These are phyloP conservation scores for Croton laevigatus DNA, from an alignment of 441 rosid genomes.

Conservation along the genomic window DNA sequence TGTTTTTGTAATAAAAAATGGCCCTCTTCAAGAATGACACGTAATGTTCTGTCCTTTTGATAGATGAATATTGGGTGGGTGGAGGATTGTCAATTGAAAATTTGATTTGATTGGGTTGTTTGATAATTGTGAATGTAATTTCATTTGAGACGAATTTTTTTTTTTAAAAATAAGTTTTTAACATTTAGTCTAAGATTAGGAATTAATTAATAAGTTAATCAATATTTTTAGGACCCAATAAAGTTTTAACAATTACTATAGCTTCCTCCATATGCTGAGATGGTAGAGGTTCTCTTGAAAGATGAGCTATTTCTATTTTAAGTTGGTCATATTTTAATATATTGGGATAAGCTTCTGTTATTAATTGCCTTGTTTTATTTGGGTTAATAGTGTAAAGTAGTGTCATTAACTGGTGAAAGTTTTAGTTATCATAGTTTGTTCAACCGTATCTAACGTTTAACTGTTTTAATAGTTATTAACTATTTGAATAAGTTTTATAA, in stretches of 20 bases:
- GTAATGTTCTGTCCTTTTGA: not conserved
- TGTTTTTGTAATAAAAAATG: conserved; percentile 1
- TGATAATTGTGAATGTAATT: conserved; percentile 13
- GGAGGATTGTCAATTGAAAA: conserved; percentile 3
- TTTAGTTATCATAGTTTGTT: too few relatives aligned
- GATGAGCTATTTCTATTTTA: conserved; percentile 20
- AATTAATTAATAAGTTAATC: not conserved
- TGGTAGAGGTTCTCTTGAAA: conserved; percentile 9
- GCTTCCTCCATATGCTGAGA: not conserved
- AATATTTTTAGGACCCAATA: conserved; percentile 1
- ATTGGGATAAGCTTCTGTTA: not conserved
- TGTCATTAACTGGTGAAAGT: too few relatives aligned
- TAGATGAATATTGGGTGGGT: not conserved
- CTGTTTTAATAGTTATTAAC: too few relatives aligned
- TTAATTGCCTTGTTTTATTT: too few relatives aligned
- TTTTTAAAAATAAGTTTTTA: not conserved
- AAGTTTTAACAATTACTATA: not conserved
- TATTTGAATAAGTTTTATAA: too few relatives aligned
- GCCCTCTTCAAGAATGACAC: conserved; percentile 7
- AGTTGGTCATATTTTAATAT: conserved; percentile 23
- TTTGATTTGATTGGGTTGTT: conserved; percentile 22
- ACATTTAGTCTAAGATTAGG: not conserved
- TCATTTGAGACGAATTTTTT: not conserved
- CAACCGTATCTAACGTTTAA: too few relatives aligned
- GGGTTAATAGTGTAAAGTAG: too few relatives aligned